Conservation (phyloP, 805 yeast genomes). For the Clavispora santaluciae region DNA sequence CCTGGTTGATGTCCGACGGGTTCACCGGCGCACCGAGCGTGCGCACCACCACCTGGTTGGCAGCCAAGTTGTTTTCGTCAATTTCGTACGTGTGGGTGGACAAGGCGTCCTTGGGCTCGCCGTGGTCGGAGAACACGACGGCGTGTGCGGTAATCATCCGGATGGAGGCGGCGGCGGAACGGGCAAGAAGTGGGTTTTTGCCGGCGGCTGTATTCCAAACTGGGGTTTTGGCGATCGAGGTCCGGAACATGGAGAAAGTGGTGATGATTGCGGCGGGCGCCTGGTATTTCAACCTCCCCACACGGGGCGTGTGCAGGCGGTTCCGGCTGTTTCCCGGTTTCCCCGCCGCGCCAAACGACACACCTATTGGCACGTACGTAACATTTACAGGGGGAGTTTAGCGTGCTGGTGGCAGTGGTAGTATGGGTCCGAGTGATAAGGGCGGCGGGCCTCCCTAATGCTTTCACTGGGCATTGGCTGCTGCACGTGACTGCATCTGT, state of each 20-base stretch:
- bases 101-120: slow-evolving; percentile 57
- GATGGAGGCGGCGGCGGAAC: slow-evolving; percentile 1
- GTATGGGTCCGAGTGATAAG: no score
- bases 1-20: slow-evolving; percentile 43
- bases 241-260: slow-evolving; percentile 13
- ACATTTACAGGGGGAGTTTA: no score
- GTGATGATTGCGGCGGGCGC: no score
- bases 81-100: slow-evolving; percentile 49
- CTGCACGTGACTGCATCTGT: no score
- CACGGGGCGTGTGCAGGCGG: no score
- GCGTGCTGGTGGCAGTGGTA: no score
- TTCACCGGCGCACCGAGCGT: slow-evolving; percentile 40
- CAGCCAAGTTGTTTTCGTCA: slow-evolving; percentile 39
- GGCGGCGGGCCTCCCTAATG: no score
- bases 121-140: slow-evolving; percentile 62
- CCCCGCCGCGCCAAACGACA: no score
- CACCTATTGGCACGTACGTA: no score
- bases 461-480: no score
- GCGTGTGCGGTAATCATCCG: slow-evolving; percentile 55
- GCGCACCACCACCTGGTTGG: slow-evolving; percentile 26
- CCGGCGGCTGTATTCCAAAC: background rate
- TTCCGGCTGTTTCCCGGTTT: no score
- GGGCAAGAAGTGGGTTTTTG: background rate
- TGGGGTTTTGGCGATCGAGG: slow-evolving; percentile 2
- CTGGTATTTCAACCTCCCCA: no score